Conservation (phyloP, 1,284 basidiomycete genomes). For the Papiliotrema laurentii region DNA sequence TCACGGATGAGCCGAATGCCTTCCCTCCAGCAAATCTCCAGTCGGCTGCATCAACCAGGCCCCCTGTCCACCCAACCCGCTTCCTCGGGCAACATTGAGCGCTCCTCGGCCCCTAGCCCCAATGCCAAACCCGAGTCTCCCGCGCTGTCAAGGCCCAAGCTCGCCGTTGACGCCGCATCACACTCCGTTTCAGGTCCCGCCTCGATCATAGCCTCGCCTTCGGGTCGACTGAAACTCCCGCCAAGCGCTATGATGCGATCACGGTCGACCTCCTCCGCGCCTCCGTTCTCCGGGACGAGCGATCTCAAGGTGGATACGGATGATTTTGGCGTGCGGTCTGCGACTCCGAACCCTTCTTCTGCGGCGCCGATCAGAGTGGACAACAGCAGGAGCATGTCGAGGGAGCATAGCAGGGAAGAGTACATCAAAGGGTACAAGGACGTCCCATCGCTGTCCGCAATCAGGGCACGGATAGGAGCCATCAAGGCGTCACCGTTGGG, state of each 20-base stretch:
- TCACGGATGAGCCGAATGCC: conserved; percentile 33
- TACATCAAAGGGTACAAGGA: conserved; percentile 71
- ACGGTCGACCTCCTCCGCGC: conserved; percentile 5
- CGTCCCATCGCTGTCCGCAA: conserved; percentile 73
- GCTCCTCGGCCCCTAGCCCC: conserved; percentile 61
- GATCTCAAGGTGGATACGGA: conserved; percentile 6
- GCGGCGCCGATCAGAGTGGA: not conserved
- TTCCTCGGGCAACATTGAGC: conserved; percentile 54
- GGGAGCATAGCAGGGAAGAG: conserved; percentile 9
- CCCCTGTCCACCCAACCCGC: conserved; percentile 7
- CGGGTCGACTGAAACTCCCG: conserved; percentile 60
- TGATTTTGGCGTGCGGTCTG: conserved; percentile 6
- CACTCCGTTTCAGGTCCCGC: conserved; percentile 36
- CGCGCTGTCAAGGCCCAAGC: conserved; percentile 45
- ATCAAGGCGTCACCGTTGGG: not conserved
- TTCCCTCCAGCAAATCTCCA: conserved; percentile 34
- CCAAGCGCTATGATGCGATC: conserved; percentile 57
- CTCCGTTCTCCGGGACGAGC: conserved; percentile 4
- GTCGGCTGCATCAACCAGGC: conserved; percentile 18
- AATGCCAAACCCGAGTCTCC: conserved; percentile 52
- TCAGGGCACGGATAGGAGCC: conserved; percentile 56
- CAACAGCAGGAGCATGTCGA: conserved; percentile 2
- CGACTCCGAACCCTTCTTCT: not conserved
- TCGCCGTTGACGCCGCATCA: conserved; percentile 48
- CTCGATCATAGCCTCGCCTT: conserved; percentile 52